These are phyloP conservation scores for Mallotus repandus DNA, from an alignment of 441 rosid genomes.

Conservation along the genomic window DNA sequence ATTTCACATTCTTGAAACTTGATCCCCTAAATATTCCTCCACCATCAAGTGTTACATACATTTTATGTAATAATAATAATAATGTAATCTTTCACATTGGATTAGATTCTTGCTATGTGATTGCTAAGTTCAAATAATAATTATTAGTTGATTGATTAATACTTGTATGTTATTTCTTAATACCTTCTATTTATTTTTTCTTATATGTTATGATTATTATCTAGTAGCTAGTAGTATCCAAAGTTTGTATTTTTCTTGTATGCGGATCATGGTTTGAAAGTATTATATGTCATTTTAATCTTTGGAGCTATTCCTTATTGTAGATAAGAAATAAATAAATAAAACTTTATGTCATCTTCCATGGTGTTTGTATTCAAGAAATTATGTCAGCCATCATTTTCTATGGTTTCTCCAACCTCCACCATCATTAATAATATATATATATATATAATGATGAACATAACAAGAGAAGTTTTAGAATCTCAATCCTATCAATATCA, in stretches of 20 bases:
- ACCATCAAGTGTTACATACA: background rate
- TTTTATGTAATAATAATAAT: background rate
- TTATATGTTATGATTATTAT: too few species aligned
- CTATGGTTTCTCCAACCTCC: conserved; percentile 12
- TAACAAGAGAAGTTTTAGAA: conserved; percentile 19
- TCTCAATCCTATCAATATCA: conserved; percentile 18
- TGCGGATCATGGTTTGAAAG: background rate
- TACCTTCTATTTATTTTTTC: too few species aligned
- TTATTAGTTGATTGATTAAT: background rate
- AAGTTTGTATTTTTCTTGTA: background rate
- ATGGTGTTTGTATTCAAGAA: conserved; percentile 11
- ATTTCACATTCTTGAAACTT: conserved; percentile 3
- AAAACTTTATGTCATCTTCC: background rate
- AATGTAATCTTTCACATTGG: background rate
- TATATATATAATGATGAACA: background rate
- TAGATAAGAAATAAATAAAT: background rate
- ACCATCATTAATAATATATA: background rate
- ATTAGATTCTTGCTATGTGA: background rate
- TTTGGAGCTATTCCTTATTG: background rate
- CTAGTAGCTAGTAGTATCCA: background rate
- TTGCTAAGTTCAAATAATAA: background rate
- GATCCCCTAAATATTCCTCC: conserved; percentile 8
- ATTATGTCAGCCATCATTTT: conserved; percentile 27
- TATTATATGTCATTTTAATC: background rate
- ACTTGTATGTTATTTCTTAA: too few species aligned